Evolutionary conservation across 1,284 basidiomycete genomes (phyloP), one percentile per base, ranked within the genome.

Genomic region (Cutaneotrichosporon spelunceum): DNA sequence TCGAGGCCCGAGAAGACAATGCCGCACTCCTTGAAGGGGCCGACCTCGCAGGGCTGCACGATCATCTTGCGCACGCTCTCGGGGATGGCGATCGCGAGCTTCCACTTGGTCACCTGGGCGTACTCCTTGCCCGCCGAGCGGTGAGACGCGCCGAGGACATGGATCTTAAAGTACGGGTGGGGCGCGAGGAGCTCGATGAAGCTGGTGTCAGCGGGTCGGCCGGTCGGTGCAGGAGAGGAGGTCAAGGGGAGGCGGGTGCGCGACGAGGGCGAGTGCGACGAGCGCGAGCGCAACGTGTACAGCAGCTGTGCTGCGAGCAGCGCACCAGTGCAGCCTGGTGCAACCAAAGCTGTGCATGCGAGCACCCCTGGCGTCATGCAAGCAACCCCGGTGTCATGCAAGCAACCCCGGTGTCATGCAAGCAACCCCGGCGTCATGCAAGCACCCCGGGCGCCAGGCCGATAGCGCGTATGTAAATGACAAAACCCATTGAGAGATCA

Each of bases 1-100:
- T 99, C 95, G 62, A 99, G 81, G 14, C 96, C 96, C 1, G 92
- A 96, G 79, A 99, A 99, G 49, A 99, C 86, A 63, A 99, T 83
- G 10, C 86, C 84, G 76, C 95, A 99, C 26, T 90, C 88, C 48
- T 78, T 76, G 75, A 98, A 98, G 61, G 86, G 80, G 62, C 88
- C 83, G 9, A 92, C 86, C 60, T 82, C 82, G 82, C 96, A 99
- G 67, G 90, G 87, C 60, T 85, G 78, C 2, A 99, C 88, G 60
- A 88, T 72, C 79, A 93, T 82, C 49, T 88, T 85, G 55, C 84
- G 81, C 24, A 90, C 89, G 24, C 72, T 68, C 33, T 80, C 68
- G 0, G 95, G 95, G 60, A 99, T 89, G 1, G 86, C 86, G 0
- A 83, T 83, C 0, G 85, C 79, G 78, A 97, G 92, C 80, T 99